Evolutionary conservation across 768 basidiomycete species (phyloP).

Genomic region (Termitomyces heimii): DNA sequence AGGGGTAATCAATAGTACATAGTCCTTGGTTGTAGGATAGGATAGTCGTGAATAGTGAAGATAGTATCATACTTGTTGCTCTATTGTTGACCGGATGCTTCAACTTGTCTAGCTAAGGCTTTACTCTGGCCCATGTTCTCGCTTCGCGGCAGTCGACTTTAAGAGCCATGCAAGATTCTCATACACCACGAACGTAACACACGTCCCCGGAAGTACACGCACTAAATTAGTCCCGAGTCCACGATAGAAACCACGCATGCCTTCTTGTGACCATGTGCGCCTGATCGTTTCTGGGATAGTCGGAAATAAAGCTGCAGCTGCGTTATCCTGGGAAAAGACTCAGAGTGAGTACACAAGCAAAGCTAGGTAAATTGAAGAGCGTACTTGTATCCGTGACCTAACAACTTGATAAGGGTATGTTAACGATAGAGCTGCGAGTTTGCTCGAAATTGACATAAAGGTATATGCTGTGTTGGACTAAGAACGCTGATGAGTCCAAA

Average conservation of each 20-base stretch:
- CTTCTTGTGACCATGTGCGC: constrained; percentile 79
- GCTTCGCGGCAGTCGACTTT: constrained; percentile 54
- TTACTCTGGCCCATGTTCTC: constrained; percentile 24
- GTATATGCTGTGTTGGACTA: constrained; percentile 92
- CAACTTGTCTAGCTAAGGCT: neutral
- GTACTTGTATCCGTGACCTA: constrained; percentile 86
- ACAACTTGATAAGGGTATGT: constrained; percentile 99
- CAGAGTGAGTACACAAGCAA: neutral
- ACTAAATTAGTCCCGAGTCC: constrained; percentile 93
- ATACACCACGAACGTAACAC: constrained; percentile 97
- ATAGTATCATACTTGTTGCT: constrained; percentile 5
- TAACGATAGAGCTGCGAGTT: constrained; percentile 71
- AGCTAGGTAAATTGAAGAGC: constrained; percentile 12
- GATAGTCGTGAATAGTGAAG: constrained; percentile 3
- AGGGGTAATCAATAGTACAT: constrained; percentile 5
- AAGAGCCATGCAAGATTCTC: constrained; percentile 87
- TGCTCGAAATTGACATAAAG: constrained; percentile 86
- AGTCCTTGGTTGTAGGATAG: constrained; percentile 5
- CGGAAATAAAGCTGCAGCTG: constrained; percentile 64
- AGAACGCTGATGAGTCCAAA: neutral
- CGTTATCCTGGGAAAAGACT: constrained; percentile 48
- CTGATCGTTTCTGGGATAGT: constrained; percentile 77
- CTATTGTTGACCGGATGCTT: neutral
- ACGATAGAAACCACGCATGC: constrained; percentile 85
- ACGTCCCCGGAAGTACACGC: constrained; percentile 93